Conservation (phyloP, 306 rosid genomes). For the Pachyrhizus erosus region DNA sequence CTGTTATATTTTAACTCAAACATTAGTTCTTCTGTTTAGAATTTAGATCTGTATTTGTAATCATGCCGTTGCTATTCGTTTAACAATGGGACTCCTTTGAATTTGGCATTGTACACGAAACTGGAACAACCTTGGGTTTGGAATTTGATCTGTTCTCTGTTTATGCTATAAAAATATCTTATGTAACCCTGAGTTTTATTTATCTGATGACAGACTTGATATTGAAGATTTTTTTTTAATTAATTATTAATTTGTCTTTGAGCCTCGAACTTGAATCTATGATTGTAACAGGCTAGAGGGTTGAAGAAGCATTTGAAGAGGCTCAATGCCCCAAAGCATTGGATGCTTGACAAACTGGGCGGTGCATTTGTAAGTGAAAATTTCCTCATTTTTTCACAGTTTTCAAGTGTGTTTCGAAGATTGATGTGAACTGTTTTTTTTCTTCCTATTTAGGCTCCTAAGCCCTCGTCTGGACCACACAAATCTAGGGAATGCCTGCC, state of each 20-base stretch:
- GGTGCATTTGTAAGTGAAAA: conserved; percentile 37
- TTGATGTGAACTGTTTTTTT: neutral
- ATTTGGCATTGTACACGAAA: neutral
- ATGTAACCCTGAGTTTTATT: neutral
- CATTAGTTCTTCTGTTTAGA: neutral
- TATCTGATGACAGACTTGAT: neutral
- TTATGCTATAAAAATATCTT: neutral
- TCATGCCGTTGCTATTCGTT: neutral
- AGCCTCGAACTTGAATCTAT: neutral
- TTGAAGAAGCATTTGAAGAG: conserved; percentile 41
- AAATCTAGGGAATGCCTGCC: conserved; percentile 35
- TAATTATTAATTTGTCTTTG: neutral
- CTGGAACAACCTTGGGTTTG: neutral
- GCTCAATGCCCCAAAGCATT: conserved; percentile 37
- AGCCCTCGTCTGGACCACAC: conserved; percentile 38
- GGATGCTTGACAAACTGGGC: conserved; percentile 37
- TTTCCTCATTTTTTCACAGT: neutral
- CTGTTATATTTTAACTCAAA: neutral
- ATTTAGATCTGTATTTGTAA: neutral
- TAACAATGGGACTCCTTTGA: neutral
- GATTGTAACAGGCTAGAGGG: conserved; percentile 18
- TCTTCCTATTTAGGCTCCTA: conserved; percentile 5
- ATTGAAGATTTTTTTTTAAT: neutral
- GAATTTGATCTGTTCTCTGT: neutral
- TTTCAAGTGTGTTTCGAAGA: neutral